A percentile compares a stretch with the other conserved stretches of the same genome.
Conservation (phyloP, 192 early-diverging fungal genomes). For the Coemansia sp. region DNA sequence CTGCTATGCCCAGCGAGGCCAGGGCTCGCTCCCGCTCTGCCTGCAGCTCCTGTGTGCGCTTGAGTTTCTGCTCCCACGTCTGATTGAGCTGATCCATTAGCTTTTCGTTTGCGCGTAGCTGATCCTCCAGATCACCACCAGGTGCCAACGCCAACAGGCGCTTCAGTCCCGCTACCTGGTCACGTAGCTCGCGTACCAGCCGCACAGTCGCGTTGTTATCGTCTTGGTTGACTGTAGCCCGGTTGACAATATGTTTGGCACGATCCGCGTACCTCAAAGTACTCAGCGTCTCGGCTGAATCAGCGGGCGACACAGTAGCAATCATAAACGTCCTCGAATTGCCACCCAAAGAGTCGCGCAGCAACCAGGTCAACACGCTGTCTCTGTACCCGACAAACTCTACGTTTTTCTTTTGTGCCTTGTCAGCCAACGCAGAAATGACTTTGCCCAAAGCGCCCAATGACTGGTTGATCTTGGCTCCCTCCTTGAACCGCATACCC, state of each 20-base stretch:
- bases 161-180: conserved; percentile 69
- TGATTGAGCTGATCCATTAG: conserved; percentile 78
- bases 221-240: conserved; percentile 91
- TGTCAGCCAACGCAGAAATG: conserved; percentile 82
- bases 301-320: conserved; percentile 73
- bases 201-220: conserved; percentile 68
- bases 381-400: conserved; percentile 89
- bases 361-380: conserved; percentile 81
- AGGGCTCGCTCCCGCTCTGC: conserved; percentile 68
- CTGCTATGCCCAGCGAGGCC: conserved; percentile 72
- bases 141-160: conserved; percentile 48
- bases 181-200: conserved; percentile 78
- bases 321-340: conserved; percentile 83
- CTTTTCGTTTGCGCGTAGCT: conserved; percentile 81
- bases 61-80: conserved; percentile 80
- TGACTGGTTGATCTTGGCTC: conserved; percentile 92
- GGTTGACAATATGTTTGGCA: conserved; percentile 88
- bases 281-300: conserved; percentile 73
- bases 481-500: conserved; percentile 82
- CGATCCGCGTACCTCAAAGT: conserved; percentile 89
- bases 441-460: conserved; percentile 91
- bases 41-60: conserved; percentile 69
- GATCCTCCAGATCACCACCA: conserved; percentile 63
- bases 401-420: conserved; percentile 42
- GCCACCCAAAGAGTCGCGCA: conserved; percentile 81